Percentiles rank a stretch among this genome's conserved stretches.
These are phyloP conservation scores for Phylloporus sp. DNA, from an alignment of 768 basidiomycete genomes.

Conservation along the genomic window DNA sequence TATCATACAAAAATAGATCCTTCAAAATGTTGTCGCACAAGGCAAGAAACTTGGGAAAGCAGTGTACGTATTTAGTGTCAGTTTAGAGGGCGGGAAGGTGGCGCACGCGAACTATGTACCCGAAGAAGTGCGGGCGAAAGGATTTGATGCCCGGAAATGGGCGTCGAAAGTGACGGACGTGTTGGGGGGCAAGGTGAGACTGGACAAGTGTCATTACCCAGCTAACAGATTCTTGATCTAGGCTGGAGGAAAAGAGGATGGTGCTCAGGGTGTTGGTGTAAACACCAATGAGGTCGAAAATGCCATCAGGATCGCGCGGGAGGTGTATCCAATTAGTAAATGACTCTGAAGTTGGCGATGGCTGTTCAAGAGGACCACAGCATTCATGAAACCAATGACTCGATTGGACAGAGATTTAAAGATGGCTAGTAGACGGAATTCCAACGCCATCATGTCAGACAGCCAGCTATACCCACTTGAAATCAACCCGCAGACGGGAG, in stretches of 20 bases:
- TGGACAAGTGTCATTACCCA: constrained; percentile 8
- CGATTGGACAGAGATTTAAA: background rate
- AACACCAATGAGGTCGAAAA: constrained; percentile 60
- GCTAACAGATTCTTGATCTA: constrained; percentile 28
- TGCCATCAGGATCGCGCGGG: constrained; percentile 57
- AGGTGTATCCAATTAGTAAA: constrained; percentile 30
- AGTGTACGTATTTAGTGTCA: constrained; percentile 84
- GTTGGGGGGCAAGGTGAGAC: constrained; percentile 85
- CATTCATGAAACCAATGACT: background rate
- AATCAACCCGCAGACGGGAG: constrained; percentile 40
- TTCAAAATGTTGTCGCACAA: constrained; percentile 70
- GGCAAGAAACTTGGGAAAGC: constrained; percentile 82
- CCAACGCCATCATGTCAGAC: constrained; percentile 12
- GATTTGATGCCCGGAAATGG: constrained; percentile 87
- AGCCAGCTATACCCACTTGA: constrained; percentile 38
- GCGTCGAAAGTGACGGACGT: constrained; percentile 71
- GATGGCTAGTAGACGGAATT: background rate
- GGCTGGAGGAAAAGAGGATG: constrained; percentile 96
- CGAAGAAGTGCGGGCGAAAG: constrained; percentile 54
- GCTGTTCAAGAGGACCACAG: constrained; percentile 1
- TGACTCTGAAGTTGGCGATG: background rate
- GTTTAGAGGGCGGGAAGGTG: constrained; percentile 66
- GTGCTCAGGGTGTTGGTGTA: constrained; percentile 83
- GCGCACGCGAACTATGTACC: constrained; percentile 85
- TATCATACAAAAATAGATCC: constrained; percentile 42